Conservation (phyloP, 345 rosid species). For the Euclidium syriacum region DNA sequence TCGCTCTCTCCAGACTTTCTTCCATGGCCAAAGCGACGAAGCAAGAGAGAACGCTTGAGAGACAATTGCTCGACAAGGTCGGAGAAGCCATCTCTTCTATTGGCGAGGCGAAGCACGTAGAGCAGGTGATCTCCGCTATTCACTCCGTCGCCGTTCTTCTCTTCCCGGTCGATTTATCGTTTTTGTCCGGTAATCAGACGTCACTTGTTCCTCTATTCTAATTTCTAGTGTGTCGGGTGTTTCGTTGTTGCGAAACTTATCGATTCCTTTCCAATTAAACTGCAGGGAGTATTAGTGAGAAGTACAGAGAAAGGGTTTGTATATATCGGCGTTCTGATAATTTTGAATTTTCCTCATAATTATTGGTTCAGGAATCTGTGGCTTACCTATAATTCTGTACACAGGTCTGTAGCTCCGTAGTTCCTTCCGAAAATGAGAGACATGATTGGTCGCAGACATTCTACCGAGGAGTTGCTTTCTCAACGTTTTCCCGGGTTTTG, state of each 20-base stretch:
- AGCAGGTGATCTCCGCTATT: conserved; percentile 65
- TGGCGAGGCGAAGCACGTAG: conserved; percentile 59
- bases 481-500: conserved; percentile 58
- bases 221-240: neutral
- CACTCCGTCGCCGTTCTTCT: conserved; percentile 71
- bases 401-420: conserved; percentile 39
- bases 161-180: conserved; percentile 60
- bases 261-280: neutral
- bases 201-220: neutral
- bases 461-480: conserved; percentile 73
- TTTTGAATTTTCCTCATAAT: neutral
- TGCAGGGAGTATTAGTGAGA: conserved; percentile 51
- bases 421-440: conserved; percentile 49
- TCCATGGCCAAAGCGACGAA: conserved; percentile 30
- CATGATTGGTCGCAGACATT: conserved; percentile 46
- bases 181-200: conserved; percentile 44
- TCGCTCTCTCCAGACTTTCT: neutral
- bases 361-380: neutral
- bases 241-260: neutral
- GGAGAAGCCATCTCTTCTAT: conserved; percentile 51
- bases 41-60: conserved; percentile 24
- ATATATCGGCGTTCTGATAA: neutral
- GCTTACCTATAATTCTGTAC: conserved; percentile 3
- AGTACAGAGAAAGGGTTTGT: conserved; percentile 53
- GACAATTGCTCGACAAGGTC: conserved; percentile 42